Evolutionary conservation across 2,329 filamentous ascomycete species (phyloP), one percentile per base, ranked within the genome.

Genomic region (Xylariomycetidae sp.): DNA sequence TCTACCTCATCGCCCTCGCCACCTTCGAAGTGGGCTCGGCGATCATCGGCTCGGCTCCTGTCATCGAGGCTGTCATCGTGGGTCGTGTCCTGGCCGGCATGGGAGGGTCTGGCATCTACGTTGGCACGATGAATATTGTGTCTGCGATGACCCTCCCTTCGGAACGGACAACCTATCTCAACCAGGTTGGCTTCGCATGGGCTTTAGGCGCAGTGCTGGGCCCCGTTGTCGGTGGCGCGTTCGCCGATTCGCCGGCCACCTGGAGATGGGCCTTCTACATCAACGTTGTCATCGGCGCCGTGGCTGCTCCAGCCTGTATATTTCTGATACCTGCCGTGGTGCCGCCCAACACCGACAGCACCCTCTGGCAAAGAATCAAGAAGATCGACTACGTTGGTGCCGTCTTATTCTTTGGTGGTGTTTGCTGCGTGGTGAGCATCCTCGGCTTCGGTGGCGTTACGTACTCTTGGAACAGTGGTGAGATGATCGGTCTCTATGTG

Each of bases 231-330:
- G 63, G 63, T 7, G 63, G 63, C 15, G 60, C 56, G 1, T 66
- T 67, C 28, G 48, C 53, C 6, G 58, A 61, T 19, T 53, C 44
- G 5, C 40, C 47, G 3, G 61, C 55, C 3, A 54, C 51, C 2
- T 67, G 63, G 63, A 36, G 64, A 33, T 62, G 53, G 53, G 45
- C 51, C 3, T 63, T 63, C 33, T 76, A 76, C 42, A 69, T 74
- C 51, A 74, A 73, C 20, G 20, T 33, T 14, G 31, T 33, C 20
- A 33, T 33, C 20, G 31, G 16, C 30, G 30, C 30, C 8, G 8
- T 23, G 6, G 16, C 17, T 16, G 30, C 12, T 22, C 30, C 30
- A 5, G 12, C 17, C 16, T 25, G 33, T 18, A 30, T 36, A 12
- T 25, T 25, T 15, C 19, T 36, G 3, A 19, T 36, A 11, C 33